Evolutionary conservation across 257 asterid species (phyloP).

Genomic region (Plantago elongata): DNA sequence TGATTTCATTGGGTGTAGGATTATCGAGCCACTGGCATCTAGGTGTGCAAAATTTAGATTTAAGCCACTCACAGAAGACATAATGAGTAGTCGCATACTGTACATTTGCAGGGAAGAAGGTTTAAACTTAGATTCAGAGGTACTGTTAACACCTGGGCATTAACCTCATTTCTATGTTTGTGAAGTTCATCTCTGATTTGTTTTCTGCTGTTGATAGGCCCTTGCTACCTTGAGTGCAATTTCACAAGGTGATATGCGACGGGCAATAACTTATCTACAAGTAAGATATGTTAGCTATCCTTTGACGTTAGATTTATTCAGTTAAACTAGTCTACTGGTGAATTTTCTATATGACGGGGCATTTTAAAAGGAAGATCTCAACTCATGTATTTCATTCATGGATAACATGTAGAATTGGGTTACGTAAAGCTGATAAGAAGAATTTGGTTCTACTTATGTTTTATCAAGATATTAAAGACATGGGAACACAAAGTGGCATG

Average conservation of each 20-base stretch:
- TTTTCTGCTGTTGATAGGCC: constrained; percentile 44
- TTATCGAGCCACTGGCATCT: constrained; percentile 96
- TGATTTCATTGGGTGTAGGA: constrained; percentile 37
- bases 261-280: constrained; percentile 92
- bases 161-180: constrained; percentile 15
- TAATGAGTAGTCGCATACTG: constrained; percentile 70
- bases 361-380: not conserved
- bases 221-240: constrained; percentile 81
- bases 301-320: constrained; percentile 12
- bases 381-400: constrained; percentile 5
- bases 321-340: not conserved
- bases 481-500: not conserved
- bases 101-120: constrained; percentile 89
- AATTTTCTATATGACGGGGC: not conserved
- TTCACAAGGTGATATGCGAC: constrained; percentile 93
- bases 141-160: constrained; percentile 26
- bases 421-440: not conserved
- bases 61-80: constrained; percentile 90
- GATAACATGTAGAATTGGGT: not conserved
- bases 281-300: constrained; percentile 35
- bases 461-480: not conserved
- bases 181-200: not conserved
- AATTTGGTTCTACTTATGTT: not conserved
- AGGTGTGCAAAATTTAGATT: constrained; percentile 97
- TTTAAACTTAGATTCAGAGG: constrained; percentile 85